Evolutionary conservation across 164 flowering plant species (phyloP), one percentile per base, ranked within the genome.

Genomic region (Magnolia changhungtana): DNA sequence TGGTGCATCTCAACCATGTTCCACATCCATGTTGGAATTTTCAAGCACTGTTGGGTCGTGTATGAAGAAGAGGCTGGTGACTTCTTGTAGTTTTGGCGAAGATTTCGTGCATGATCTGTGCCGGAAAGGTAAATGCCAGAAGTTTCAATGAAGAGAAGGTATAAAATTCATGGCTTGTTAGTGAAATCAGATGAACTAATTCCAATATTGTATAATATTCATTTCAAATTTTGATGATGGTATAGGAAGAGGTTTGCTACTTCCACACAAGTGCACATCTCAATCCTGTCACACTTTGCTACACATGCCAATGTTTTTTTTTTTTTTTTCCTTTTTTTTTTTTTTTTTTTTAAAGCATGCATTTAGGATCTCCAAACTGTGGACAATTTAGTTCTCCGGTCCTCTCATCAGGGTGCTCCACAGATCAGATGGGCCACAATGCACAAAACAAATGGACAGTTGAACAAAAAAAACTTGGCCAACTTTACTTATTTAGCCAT

Each of bases 51-150:
- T 24, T 14, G 31, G 31, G 29, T 8, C 58, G 9, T 63, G 31
- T 74, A n/a, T 49, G 70, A 74, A 50, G 77, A 75, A 67, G 72
- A 67, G 72, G 24, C 49, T 50, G 2, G 16, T 14, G 8, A 23
- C 52, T 8, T 67, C 77, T 13, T 13, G n/a, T 13, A n/a, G n/a
- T 21, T 9, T 63, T 1, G 9, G 67, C 7, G 51, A 73, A 18
- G 67, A 20, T 19, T 73, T 73, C 29, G 21, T 31, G 13, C 64
- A 59, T 11, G 67, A 63, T 61, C 23, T 20, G 2, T 16, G 67
- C 23, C 51, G 29, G 14, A 61, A 19, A 16, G 65, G 20, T 24
- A 75, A 67, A 29, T 61, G 50, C 49, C 77, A 52, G 29, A 67
- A 37, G 65, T 18, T 67, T 67, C 72, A 75, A 52, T 67, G 71